Conservation (phyloP, 2,329 filamentous ascomycete species). For the Byssothecium circinans region DNA sequence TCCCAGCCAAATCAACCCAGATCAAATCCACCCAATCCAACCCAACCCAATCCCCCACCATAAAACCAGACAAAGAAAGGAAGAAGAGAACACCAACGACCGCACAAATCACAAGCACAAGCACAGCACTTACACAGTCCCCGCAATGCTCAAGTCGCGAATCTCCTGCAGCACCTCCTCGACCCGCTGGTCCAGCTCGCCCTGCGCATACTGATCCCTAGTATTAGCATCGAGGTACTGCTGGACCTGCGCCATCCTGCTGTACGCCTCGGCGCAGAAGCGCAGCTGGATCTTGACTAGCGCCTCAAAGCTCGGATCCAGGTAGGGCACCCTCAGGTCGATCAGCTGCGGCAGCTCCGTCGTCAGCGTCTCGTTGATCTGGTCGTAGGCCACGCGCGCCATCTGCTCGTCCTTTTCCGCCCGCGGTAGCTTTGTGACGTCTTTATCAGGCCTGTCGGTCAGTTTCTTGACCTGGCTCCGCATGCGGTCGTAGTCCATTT, state of each 20-base stretch:
- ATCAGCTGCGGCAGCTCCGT: constrained; percentile 93
- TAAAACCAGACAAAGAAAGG: neutral
- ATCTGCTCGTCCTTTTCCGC: constrained; percentile 96
- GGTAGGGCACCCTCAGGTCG: constrained; percentile 92
- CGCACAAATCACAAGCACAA: neutral
- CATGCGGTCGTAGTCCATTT: constrained; percentile 96
- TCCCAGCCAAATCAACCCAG: no score
- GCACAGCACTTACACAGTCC: constrained; percentile 54
- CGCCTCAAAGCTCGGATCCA: constrained; percentile 95
- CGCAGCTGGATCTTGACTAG: constrained; percentile 97
- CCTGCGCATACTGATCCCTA: constrained; percentile 91
- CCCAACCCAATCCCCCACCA: neutral
- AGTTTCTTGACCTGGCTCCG: constrained; percentile 96
- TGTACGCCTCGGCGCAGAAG: constrained; percentile 98
- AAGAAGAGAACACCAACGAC: neutral
- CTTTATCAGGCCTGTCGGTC: constrained; percentile 98
- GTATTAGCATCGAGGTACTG: constrained; percentile 97
- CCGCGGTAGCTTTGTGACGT: constrained; percentile 91
- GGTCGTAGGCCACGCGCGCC: constrained; percentile 90
- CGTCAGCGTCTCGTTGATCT: constrained; percentile 94
- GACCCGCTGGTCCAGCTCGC: constrained; percentile 85
- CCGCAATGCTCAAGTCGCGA: constrained; percentile 88
- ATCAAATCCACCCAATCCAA: neutral
- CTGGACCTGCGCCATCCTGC: constrained; percentile 97
- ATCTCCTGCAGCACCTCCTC: constrained; percentile 98